Percentiles rank a stretch among this genome's conserved stretches.
phyloP scores from a whole-genome alignment of 2,329 filamentous ascomycete species.

The Xylariaceae sp. region DNA sequence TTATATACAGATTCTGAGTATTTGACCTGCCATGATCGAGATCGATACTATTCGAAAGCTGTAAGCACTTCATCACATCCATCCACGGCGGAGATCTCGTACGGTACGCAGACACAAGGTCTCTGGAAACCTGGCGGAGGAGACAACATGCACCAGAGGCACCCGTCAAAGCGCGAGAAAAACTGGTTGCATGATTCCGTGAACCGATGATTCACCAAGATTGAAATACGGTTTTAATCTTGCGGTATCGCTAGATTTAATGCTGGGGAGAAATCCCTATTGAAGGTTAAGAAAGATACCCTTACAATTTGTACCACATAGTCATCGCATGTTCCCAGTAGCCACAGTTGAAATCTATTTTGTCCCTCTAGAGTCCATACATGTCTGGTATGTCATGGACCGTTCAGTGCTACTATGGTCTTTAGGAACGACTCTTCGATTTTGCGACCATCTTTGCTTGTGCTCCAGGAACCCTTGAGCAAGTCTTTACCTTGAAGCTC shows the following conservation, averaged over 20 bases:
- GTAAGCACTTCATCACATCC: neutral
- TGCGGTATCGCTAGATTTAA: no score
- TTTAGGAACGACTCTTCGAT: slow-evolving; percentile 19
- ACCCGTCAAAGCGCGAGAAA: slow-evolving; percentile 11
- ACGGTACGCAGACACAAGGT: slow-evolving; percentile 16
- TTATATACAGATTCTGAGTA: no score
- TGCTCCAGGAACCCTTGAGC: slow-evolving; percentile 36
- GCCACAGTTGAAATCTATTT: neutral
- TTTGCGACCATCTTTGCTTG: slow-evolving; percentile 17
- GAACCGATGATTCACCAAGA: slow-evolving; percentile 23
- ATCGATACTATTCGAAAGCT: neutral
- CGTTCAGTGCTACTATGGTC: slow-evolving; percentile 10
- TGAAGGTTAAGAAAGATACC: no score
- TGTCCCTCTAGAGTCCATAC: neutral
- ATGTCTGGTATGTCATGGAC: neutral
- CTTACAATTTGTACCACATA: neutral
- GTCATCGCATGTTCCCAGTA: neutral
- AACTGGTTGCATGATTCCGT: slow-evolving; percentile 25
- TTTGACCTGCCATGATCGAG: no score
- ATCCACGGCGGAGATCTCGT: neutral
- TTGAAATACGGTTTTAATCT: slow-evolving; percentile 25
- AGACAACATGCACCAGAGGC: neutral
- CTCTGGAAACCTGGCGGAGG: slow-evolving; percentile 21
- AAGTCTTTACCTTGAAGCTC: slow-evolving; percentile 37
- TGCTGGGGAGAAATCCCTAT: no score